Evolutionary conservation across 148 eudicot genomes (phyloP).

Genomic region (Dianthus caryophyllus): DNA sequence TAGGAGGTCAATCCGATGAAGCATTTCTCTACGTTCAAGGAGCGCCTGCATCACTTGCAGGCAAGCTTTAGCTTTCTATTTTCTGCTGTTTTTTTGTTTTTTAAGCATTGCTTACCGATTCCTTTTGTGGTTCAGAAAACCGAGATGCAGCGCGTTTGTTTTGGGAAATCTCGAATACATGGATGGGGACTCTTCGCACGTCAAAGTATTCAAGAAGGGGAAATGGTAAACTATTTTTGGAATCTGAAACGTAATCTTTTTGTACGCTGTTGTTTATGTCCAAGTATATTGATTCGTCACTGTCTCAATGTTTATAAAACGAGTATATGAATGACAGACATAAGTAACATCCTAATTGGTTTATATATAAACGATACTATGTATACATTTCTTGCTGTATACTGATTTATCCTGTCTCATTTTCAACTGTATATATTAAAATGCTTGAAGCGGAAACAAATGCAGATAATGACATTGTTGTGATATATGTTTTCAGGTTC

Average conservation of each 20-base stretch:
- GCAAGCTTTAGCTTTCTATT: slow-evolving; percentile 29
- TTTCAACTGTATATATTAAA: neutral
- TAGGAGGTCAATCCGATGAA: slow-evolving; percentile 46
- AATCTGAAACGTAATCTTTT: neutral
- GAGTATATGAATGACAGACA: neutral
- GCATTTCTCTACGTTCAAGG: slow-evolving; percentile 53
- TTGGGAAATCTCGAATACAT: slow-evolving; percentile 92
- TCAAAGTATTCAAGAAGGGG: slow-evolving; percentile 79
- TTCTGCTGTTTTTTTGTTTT: neutral
- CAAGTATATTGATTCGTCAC: neutral
- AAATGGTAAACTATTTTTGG: slow-evolving; percentile 57
- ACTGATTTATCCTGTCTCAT: neutral
- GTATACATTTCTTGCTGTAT: neutral
- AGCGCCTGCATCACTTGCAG: slow-evolving; percentile 70
- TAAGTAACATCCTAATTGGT: neutral
- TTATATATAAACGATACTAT: neutral
- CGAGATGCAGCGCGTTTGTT: slow-evolving; percentile 63
- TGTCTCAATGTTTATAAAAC: neutral
- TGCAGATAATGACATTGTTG: slow-evolving; percentile 4
- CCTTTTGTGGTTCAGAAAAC: slow-evolving; percentile 45
- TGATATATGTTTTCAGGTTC: slow-evolving; percentile 44
- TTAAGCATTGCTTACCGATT: slow-evolving; percentile 10
- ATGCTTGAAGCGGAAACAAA: neutral
- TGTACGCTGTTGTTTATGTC: slow-evolving; percentile 6
- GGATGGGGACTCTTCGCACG: slow-evolving; percentile 99